Base-by-base conservation (phyloP, 495 filamentous ascomycete species). In the Aspergillus saccharolyticus region DNA sequence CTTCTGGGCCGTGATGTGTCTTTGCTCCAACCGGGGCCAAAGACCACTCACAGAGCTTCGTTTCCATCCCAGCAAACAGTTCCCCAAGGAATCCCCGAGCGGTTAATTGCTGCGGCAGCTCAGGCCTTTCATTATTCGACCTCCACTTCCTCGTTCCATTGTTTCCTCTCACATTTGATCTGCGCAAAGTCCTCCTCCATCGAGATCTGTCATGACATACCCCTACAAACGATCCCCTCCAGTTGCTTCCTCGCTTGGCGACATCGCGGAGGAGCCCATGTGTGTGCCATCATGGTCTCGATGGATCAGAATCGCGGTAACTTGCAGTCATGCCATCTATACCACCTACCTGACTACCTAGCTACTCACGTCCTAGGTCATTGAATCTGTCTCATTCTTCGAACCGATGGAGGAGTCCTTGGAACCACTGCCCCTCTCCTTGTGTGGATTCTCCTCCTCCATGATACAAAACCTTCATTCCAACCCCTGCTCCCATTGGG, bases 151-250 rank as follows among this genome's bases (percentile, higher is more conserved):
- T 39, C 33, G 33, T 39, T 39, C 33, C 33, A 39, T 39, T 25
- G 47, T 50, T 50, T 16, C 22, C 22, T 50, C 46, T 57, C 55
- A 20, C 33, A 57, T 39, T n/a, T 42, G 55, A 57, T 52, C 48
- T 42, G 55, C 46, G 28, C 33, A 20, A 48, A 39, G 18, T 19
- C 50, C 43, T 47, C 50, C 50, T 53, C 49, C 49, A 52, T 57
- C 55, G 55, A 57, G 55, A 58, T 58, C 58, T 60, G 58, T 56
- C 48, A 56, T 54, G 54, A n/a, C 57, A 54, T 52, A 59, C 50
- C 57, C 57, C 57, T 59, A 58, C 49, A 18, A 44, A 9, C 9
- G 47, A 50, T 30, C 47, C 47, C 47, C 47, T 28, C 47, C 47
- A 50, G 47, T 50, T 50, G 47, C 21, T 50, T 50, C n/a, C 20